A percentile compares a stretch with the other conserved stretches of the same genome.
These are phyloP conservation scores for Cytospora piceicola DNA, from an alignment of 2,329 filamentous ascomycete species.

Conservation along the genomic window DNA sequence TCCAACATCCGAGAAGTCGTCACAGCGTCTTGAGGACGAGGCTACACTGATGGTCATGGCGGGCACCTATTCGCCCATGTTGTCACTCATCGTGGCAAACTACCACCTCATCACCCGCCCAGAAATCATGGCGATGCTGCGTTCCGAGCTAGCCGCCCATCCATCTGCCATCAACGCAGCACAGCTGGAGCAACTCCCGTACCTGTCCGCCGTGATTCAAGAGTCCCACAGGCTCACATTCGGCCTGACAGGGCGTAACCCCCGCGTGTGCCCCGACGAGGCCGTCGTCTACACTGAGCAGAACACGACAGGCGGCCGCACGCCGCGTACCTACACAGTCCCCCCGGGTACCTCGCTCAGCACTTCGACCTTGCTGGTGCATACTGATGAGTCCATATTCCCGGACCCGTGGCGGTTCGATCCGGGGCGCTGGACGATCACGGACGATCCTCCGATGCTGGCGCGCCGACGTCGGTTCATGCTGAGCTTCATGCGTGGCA, in stretches of 20 bases:
- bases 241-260: constrained; percentile 44
- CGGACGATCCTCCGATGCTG: neutral
- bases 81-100: constrained; percentile 34
- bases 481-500: constrained; percentile 39
- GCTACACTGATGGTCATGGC: constrained; percentile 37
- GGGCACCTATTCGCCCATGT: constrained; percentile 31
- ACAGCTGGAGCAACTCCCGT: constrained; percentile 31
- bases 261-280: constrained; percentile 35
- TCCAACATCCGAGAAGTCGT: constrained; percentile 37
- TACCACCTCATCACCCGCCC: constrained; percentile 34
- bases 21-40: constrained; percentile 39
- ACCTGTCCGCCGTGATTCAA: constrained; percentile 30
- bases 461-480: constrained; percentile 2
- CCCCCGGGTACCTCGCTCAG: constrained; percentile 41
- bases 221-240: constrained; percentile 43
- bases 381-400: constrained; percentile 30
- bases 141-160: constrained; percentile 32
- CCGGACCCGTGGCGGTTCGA: constrained; percentile 11
- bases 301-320: neutral
- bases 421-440: constrained; percentile 5
- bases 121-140: constrained; percentile 31
- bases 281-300: constrained; percentile 33
- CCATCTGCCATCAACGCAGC: constrained; percentile 19
- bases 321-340: constrained; percentile 31
- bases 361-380: constrained; percentile 43